These are phyloP conservation scores for Saccharata proteae DNA, from an alignment of 2,329 filamentous ascomycete genomes.

Conservation along the genomic window DNA sequence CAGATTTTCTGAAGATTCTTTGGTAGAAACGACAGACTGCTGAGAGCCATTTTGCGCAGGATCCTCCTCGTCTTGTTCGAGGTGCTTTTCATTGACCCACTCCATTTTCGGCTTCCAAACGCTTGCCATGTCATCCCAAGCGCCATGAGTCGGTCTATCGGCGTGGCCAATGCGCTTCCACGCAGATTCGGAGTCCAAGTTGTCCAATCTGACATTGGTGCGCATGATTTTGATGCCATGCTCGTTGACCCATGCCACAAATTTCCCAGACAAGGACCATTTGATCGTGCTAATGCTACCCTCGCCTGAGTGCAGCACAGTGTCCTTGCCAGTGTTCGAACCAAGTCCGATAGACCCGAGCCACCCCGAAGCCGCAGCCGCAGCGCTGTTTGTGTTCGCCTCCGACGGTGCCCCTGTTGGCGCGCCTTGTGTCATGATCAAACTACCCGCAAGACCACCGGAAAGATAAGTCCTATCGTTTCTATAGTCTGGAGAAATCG, in stretches of 20 bases:
- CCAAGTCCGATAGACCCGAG: constrained; percentile 77
- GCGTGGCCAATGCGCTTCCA: constrained; percentile 95
- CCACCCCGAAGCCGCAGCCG: constrained; percentile 80
- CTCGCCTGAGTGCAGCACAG: constrained; percentile 79
- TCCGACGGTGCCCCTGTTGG: constrained; percentile 66
- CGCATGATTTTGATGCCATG: constrained; percentile 97
- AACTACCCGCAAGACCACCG: constrained; percentile 74
- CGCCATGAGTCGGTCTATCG: constrained; percentile 71
- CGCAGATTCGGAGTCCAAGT: constrained; percentile 62
- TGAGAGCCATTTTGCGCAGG: constrained; percentile 15
- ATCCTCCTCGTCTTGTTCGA: constrained; percentile 49
- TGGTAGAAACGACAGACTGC: constrained; percentile 34
- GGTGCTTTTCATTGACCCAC: constrained; percentile 76
- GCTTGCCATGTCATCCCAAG: constrained; percentile 92
- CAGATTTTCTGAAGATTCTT: no score
- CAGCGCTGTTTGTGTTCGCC: constrained; percentile 77
- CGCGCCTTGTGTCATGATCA: constrained; percentile 77
- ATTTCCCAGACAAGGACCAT: constrained; percentile 88
- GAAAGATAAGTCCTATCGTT: constrained; percentile 81
- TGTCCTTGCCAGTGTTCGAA: constrained; percentile 68
- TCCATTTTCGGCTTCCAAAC: constrained; percentile 89
- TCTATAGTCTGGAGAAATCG: constrained; percentile 90
- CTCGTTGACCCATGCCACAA: constrained; percentile 91
- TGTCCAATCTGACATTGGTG: constrained; percentile 70
- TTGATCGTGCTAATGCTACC: constrained; percentile 84